These are phyloP conservation scores for Yarrowia phangngaensis DNA, from an alignment of 805 yeast genomes.

Conservation along the genomic window DNA sequence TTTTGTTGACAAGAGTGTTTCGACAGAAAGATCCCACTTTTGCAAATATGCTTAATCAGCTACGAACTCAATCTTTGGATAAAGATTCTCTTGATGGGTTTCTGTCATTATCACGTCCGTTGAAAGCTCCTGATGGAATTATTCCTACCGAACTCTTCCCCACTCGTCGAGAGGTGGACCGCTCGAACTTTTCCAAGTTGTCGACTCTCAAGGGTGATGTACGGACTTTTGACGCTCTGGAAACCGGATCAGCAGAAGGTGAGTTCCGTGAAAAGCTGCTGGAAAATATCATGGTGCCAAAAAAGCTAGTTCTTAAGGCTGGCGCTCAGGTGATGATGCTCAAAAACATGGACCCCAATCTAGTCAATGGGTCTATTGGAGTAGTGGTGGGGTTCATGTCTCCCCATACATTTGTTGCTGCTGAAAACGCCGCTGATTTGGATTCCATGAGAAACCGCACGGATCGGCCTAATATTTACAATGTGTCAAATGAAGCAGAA, in stretches of 20 bases:
- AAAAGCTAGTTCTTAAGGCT: constrained; percentile 58
- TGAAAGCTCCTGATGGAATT: constrained; percentile 62
- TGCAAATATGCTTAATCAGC: constrained; percentile 72
- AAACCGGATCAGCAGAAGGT: constrained; percentile 31
- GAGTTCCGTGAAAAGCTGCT: constrained; percentile 45
- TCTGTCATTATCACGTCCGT: constrained; percentile 39
- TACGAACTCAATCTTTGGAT: constrained; percentile 67
- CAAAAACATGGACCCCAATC: constrained; percentile 66
- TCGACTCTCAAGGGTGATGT: constrained; percentile 48
- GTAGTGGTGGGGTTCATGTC: constrained; percentile 56
- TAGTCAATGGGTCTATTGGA: constrained; percentile 93
- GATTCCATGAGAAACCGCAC: not conserved
- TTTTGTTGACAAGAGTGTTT: constrained; percentile 73
- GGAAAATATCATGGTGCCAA: constrained; percentile 66
- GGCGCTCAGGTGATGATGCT: constrained; percentile 95
- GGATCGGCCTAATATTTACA: not conserved
- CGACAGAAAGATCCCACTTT: constrained; percentile 77
- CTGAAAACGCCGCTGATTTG: constrained; percentile 25
- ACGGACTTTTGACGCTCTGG: constrained; percentile 49
- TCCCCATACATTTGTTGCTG: constrained; percentile 31
- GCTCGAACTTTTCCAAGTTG: constrained; percentile 60
- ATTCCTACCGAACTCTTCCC: constrained; percentile 88
- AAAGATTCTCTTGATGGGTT: constrained; percentile 50
- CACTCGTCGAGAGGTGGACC: constrained; percentile 78
- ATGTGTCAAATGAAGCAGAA: constrained; percentile 1